Percentiles rank a stretch among this genome's conserved stretches.
Evolutionary conservation across 2,329 filamentous ascomycete species (phyloP).

Genomic region (Parasarocladium wereldwijsianum): DNA sequence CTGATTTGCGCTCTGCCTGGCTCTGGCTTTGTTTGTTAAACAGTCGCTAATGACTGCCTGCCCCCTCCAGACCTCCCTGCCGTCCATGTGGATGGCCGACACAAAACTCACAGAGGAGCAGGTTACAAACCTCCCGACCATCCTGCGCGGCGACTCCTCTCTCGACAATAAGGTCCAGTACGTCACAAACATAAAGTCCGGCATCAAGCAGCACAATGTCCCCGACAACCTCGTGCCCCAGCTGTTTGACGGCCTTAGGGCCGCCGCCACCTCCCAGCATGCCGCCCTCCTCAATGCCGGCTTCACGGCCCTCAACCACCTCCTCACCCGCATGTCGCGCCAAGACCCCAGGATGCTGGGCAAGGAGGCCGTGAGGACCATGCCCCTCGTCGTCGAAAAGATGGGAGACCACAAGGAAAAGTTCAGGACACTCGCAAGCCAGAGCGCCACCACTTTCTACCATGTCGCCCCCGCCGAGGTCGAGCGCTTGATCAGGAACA

Average conservation of each 20-base stretch:
- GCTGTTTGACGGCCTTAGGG: constrained; percentile 70
- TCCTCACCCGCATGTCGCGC: constrained; percentile 71
- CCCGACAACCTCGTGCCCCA: constrained; percentile 56
- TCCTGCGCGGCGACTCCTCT: constrained; percentile 46
- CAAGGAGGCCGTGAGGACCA: constrained; percentile 55
- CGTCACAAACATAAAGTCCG: constrained; percentile 65
- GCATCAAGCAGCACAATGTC: constrained; percentile 86
- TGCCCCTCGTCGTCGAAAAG: constrained; percentile 67
- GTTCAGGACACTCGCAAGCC: constrained; percentile 57
- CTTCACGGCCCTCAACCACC: constrained; percentile 76
- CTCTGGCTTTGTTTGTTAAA: too few species aligned
- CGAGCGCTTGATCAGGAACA: constrained; percentile 65
- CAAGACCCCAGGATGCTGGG: constrained; percentile 65
- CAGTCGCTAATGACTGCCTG: constrained; percentile 4
- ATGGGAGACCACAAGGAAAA: constrained; percentile 83
- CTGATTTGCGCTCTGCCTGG: not conserved
- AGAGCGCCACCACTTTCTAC: constrained; percentile 67
- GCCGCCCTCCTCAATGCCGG: constrained; percentile 66
- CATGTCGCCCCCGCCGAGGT: constrained; percentile 55
- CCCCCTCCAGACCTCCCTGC: constrained; percentile 2
- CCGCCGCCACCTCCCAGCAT: constrained; percentile 63
- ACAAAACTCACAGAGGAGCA: constrained; percentile 41
- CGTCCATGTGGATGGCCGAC: constrained; percentile 29
- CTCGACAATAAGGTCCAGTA: constrained; percentile 57
- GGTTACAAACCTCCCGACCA: constrained; percentile 36